Evolutionary conservation across 1,139 yeast species (phyloP).

Genomic region (Pichia sp.): DNA sequence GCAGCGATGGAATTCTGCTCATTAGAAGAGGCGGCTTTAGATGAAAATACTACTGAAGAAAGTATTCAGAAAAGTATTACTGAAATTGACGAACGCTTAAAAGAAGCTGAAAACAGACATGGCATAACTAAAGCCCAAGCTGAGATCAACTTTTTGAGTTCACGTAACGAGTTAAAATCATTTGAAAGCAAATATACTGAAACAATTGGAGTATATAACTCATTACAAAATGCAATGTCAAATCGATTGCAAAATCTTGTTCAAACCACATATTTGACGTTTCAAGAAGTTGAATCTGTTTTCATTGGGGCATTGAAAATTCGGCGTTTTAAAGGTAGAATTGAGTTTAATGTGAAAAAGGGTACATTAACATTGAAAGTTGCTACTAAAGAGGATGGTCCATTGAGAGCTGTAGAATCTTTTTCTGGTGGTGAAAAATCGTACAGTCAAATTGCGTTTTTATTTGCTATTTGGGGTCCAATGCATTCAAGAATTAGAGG

Average conservation of each 20-base stretch:
- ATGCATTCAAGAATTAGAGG: slow-evolving; percentile 87
- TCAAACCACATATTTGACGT: slow-evolving; percentile 38
- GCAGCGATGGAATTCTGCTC: slow-evolving; percentile 33
- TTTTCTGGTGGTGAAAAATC: slow-evolving; percentile 97
- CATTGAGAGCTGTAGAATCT: slow-evolving; percentile 66
- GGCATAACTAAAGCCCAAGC: slow-evolving; percentile 40
- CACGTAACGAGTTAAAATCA: slow-evolving; percentile 30
- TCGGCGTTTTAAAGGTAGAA: slow-evolving; percentile 71
- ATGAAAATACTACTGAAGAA: slow-evolving; percentile 28
- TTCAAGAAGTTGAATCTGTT: slow-evolving; percentile 40
- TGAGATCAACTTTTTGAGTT: slow-evolving; percentile 30
- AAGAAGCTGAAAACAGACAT: slow-evolving; percentile 32
- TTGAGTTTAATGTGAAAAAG: slow-evolving; percentile 53
- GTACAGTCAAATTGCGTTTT: slow-evolving; percentile 80
- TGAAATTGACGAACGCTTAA: slow-evolving; percentile 23
- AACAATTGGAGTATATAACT: slow-evolving; percentile 28
- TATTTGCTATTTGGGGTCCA: slow-evolving; percentile 87
- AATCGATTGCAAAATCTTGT: slow-evolving; percentile 45
- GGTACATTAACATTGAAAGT: slow-evolving; percentile 49
- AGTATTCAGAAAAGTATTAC: slow-evolving; percentile 31
- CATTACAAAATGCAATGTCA: slow-evolving; percentile 34
- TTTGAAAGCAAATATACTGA: slow-evolving; percentile 31
- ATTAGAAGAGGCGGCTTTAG: slow-evolving; percentile 28
- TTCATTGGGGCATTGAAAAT: slow-evolving; percentile 54
- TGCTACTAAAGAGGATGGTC: slow-evolving; percentile 51